Conservation (phyloP, 2,329 filamentous ascomycete species). For the Diaporthe amygdali region DNA sequence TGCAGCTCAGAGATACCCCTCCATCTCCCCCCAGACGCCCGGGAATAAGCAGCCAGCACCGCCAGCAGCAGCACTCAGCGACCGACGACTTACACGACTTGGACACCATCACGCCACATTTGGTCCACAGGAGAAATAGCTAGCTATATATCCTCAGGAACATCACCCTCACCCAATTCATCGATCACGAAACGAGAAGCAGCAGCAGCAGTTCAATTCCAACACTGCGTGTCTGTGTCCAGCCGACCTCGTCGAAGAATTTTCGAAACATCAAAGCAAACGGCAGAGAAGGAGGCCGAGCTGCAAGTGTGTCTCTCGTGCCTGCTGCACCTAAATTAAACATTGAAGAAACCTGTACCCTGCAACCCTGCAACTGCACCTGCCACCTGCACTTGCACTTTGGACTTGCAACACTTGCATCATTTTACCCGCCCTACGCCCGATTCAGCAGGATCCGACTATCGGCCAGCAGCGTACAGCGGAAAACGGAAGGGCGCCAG, state of each 20-base stretch:
- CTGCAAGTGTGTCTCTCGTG: not conserved
- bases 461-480: slow-evolving; percentile 19
- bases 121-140: not conserved
- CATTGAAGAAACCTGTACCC: too few species aligned
- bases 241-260: not conserved
- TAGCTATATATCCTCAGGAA: not conserved
- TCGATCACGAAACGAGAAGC: not conserved
- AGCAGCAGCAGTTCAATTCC: too few species aligned
- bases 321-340: not conserved
- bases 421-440: not conserved
- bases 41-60: not conserved
- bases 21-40: not conserved
- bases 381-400: too few species aligned
- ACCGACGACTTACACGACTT: slow-evolving; percentile 17
- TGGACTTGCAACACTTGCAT: too few species aligned
- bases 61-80: not conserved
- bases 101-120: not conserved
- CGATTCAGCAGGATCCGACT: slow-evolving; percentile 14
- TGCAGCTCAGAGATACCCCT: slow-evolving; percentile 1
- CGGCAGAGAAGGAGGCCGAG: not conserved
- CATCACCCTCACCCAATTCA: not conserved
- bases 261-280: slow-evolving; percentile 6
- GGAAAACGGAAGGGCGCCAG: slow-evolving; percentile 3
- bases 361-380: not conserved
- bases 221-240: not conserved